phyloP scores from a whole-genome alignment of 75 land plant genomes.

The Adiantum capillusveneris region DNA sequence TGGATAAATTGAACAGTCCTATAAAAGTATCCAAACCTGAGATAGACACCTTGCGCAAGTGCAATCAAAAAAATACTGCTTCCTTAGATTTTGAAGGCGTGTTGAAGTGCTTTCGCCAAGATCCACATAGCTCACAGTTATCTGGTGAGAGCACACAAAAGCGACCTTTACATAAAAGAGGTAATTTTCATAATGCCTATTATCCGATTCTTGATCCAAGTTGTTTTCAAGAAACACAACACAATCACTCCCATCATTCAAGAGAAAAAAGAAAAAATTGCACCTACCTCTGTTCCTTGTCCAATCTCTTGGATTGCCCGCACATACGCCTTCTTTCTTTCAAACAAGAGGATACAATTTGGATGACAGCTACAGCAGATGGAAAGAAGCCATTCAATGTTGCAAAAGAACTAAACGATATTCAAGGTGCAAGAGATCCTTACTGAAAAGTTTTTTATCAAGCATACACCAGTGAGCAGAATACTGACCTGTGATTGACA shows the following conservation, averaged over 20 bases:
- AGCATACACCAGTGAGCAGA: neutral
- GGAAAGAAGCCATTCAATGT: too few species aligned
- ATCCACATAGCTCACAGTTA: constrained; percentile 73
- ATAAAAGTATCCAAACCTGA: neutral
- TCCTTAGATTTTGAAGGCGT: constrained; percentile 54
- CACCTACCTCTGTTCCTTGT: constrained; percentile 67
- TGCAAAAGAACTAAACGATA: too few species aligned
- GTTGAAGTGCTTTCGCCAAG: constrained; percentile 60
- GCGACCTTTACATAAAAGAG: neutral
- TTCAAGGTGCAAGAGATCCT: too few species aligned
- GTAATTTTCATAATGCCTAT: too few species aligned
- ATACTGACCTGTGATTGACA: constrained; percentile 82
- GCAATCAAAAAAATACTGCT: constrained; percentile 79
- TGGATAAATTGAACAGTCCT: too few species aligned
- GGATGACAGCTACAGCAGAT: constrained; percentile 61
- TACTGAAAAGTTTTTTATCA: neutral
- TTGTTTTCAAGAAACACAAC: too few species aligned
- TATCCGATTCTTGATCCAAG: too few species aligned
- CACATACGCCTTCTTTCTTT: constrained; percentile 66
- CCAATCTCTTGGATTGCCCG: constrained; percentile 66
- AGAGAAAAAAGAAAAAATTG: neutral
- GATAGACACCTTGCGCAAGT: constrained; percentile 56
- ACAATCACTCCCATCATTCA: neutral
- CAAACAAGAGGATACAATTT: constrained; percentile 84
- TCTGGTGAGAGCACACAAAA: constrained; percentile 28